Evolutionary conservation across 768 basidiomycete genomes (phyloP), one percentile per base, ranked within the genome.

Genomic region (Trametes elegans): DNA sequence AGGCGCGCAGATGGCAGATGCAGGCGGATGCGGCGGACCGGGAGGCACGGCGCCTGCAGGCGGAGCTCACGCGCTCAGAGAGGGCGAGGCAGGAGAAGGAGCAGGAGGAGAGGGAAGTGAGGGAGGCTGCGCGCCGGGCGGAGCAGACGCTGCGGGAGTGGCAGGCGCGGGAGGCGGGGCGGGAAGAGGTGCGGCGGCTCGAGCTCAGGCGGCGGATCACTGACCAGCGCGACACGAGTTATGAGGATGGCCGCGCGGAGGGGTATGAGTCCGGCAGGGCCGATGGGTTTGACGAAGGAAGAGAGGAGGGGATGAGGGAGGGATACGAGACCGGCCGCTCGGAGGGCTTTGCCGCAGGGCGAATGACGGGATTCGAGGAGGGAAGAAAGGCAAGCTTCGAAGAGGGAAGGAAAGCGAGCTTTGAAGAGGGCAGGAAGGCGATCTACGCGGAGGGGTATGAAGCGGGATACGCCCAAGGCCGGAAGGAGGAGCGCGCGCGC

Each of bases 401-500:
- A 31, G 68, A 73, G 4, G 76, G 76, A 4, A 70, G 62, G 40
- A 66, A 72, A 23, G 68, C 72, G 7, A 76, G 75, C 13, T 65
- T 60, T 9, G 58, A 56, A 41, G 64, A 73, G 73, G 76, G 26
- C 56, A 55, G 40, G 53, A 69, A 71, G 29, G 59, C 63, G 13
- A 75, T 81, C 0, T 53, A 66, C 26, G 44, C 55, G 34, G 68
- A 73, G 4, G 76, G 76, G 5, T 71, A 62, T 40, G 67, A 72
- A 23, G 68, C 72, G 7, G 76, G 75, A 10, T 65, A 65, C 52
- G 61, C 66, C 54, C 58, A 71, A 61, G 77, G 77, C 59, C 69
- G 73, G 57, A 72, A 66, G 49, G 79, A 80, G 60, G 83, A 83
- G 66, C 76, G 81, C 27, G 68, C 70, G 40, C 76, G 75, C 58